Base-by-base conservation (phyloP, 2,329 filamentous ascomycete species). In the Alternaria gaisen region DNA sequence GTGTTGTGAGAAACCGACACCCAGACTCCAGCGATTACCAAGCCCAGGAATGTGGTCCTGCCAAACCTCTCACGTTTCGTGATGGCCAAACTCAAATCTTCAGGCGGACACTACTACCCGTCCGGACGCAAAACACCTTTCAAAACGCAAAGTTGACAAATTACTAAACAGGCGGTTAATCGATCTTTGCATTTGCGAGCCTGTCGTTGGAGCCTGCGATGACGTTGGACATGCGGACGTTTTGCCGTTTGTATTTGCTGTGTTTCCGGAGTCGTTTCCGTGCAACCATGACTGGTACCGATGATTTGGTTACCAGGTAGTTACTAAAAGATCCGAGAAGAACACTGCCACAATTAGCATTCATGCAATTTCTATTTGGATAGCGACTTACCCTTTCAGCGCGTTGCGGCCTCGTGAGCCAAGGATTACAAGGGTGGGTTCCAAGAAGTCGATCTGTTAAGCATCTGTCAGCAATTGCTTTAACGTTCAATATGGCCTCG, bases 281-380 rank as follows among this genome's bases (percentile, higher is more conserved):
- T 8, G 95, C 95, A 36, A 98, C 95, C 95, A 99, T 99, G 61
- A 99, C 95, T 0, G 95, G 95, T 16, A 97, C 93, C 3, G 92
- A 97, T 65, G 93, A 97, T 82, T 98, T 98, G 38, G 93, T 97
- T 32, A 99, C 94, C 8, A 99, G 85, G 74, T 99, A 99, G 77
- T 98, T 98, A 62, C 92, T 97, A 80, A 99, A 98, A 0, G 94
- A 97, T 26, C 95, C 95, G 30, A 99, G 86, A 62, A 99, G 90
- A 22, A 97, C 94, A 75, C 94, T 96, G 70, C 52, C 58, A 63
- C 43, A 52, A 53, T 78, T 63, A 77, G 69, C 46, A 59, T 58
- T 43, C 48, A 65, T 70, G 67, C 58, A 43, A 34, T 12, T 14
- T 44, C 38, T 30, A 26, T 10, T 7, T 26, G 24, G 32, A 40